A percentile compares a stretch with the other conserved stretches of the same genome.
Evolutionary conservation across 2,329 filamentous ascomycete species (phyloP).

Genomic region (Hawksworthiomyces lignivorus): DNA sequence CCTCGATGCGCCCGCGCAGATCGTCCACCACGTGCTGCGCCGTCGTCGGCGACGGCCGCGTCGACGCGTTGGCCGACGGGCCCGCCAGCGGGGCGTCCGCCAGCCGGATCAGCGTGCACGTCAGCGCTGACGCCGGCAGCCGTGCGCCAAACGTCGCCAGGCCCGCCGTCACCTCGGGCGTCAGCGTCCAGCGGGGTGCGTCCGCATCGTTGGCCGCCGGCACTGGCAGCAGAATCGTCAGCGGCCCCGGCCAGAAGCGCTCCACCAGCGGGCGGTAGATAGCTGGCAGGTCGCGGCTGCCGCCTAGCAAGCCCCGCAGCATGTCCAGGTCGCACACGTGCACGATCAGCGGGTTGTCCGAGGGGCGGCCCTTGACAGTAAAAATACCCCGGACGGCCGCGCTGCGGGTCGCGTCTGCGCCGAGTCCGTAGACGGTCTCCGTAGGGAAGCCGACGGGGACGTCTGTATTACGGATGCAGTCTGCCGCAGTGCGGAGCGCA

Average conservation of each 20-base stretch:
- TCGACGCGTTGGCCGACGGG: slow-evolving; percentile 90
- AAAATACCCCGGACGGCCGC: slow-evolving; percentile 86
- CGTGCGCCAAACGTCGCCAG: slow-evolving; percentile 79
- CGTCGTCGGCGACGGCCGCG: slow-evolving; percentile 82
- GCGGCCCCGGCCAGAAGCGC: slow-evolving; percentile 86
- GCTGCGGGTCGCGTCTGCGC: slow-evolving; percentile 88
- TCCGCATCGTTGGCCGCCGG: slow-evolving; percentile 28
- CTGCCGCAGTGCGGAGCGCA: slow-evolving; percentile 56
- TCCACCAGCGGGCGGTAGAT: slow-evolving; percentile 74
- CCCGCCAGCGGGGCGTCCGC: slow-evolving; percentile 75
- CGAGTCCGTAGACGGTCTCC: slow-evolving; percentile 94
- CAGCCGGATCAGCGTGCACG: slow-evolving; percentile 76
- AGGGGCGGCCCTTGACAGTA: slow-evolving; percentile 78
- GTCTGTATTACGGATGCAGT: slow-evolving; percentile 55
- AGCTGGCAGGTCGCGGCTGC: slow-evolving; percentile 48
- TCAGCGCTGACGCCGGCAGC: slow-evolving; percentile 81
- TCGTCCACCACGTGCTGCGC: slow-evolving; percentile 90
- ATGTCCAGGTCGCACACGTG: slow-evolving; percentile 79
- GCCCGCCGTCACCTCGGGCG: slow-evolving; percentile 85
- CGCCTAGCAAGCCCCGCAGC: slow-evolving; percentile 53
- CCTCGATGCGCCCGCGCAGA: slow-evolving; percentile 69
- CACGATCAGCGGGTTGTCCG: slow-evolving; percentile 92
- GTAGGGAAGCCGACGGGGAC: slow-evolving; percentile 91
- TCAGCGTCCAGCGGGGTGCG: slow-evolving; percentile 38
- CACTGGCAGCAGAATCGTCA: slow-evolving; percentile 83